Evolutionary conservation across 192 early-diverging fungal species (phyloP).

Genomic region (Chytriomyces confervae): DNA sequence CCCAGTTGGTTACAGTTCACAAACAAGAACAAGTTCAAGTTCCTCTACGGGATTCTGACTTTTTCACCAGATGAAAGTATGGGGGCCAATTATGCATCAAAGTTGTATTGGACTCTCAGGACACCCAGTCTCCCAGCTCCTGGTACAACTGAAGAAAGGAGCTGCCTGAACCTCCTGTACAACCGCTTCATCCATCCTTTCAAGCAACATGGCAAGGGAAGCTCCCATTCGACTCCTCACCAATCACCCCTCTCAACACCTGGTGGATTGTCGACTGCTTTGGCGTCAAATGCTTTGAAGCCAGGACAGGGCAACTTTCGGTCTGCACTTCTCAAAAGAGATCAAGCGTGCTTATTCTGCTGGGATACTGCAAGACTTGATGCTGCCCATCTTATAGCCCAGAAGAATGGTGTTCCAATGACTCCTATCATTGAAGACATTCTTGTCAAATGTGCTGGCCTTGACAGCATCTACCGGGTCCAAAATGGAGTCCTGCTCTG

Average conservation of each 20-base stretch:
- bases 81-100: slow-evolving; percentile 13
- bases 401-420: neutral
- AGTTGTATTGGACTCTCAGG: slow-evolving; percentile 14
- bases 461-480: slow-evolving; percentile 7
- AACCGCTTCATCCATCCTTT: slow-evolving; percentile 9
- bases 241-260: neutral
- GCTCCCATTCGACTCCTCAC: slow-evolving; percentile 13
- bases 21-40: slow-evolving; percentile 10
- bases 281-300: neutral
- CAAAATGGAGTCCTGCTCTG: slow-evolving; percentile 22
- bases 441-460: neutral
- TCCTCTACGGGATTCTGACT: slow-evolving; percentile 18
- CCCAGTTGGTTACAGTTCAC: neutral
- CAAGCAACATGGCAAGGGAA: neutral
- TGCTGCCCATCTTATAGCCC: slow-evolving; percentile 16
- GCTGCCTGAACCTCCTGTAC: slow-evolving; percentile 17
- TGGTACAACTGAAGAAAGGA: neutral
- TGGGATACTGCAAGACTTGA: neutral
- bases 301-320: neutral
- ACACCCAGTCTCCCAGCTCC: slow-evolving; percentile 16
- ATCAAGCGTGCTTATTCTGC: slow-evolving; percentile 13
- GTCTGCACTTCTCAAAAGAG: slow-evolving; percentile 4
- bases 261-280: slow-evolving; percentile 5
- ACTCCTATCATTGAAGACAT: neutral
- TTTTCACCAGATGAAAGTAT: slow-evolving; percentile 2